Evolutionary conservation across 106 monocot genomes (phyloP).

Genomic region (Iris macrosiphon): DNA sequence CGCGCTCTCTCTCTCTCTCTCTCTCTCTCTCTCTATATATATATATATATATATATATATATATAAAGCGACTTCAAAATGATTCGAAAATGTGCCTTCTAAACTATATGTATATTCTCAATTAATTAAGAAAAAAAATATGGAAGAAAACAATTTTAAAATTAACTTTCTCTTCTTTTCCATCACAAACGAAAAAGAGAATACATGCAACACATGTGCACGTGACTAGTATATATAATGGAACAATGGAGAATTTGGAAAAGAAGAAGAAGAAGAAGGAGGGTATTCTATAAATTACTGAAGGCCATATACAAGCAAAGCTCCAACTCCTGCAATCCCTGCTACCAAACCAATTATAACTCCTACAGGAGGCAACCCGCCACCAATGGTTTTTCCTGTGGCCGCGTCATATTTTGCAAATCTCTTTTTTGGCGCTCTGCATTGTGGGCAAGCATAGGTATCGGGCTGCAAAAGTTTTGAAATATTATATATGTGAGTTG

Average conservation of each 20-base stretch:
- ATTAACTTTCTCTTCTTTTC: too few relatives aligned
- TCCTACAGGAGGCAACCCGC: slow-evolving; percentile 67
- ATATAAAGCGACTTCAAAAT: too few relatives aligned
- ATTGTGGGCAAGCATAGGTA: slow-evolving; percentile 87
- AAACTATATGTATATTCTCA: too few relatives aligned
- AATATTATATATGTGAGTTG: not conserved
- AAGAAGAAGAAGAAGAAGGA: not conserved
- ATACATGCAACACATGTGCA: too few relatives aligned
- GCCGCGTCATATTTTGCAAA: slow-evolving; percentile 71
- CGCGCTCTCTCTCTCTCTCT: too few relatives aligned
- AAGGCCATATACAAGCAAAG: slow-evolving; percentile 86
- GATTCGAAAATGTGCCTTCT: too few relatives aligned
- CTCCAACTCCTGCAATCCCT: slow-evolving; percentile 78
- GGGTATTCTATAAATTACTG: slow-evolving; percentile 32
- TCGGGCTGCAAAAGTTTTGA: slow-evolving; percentile 56
- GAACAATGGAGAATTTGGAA: not conserved
- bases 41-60: too few relatives aligned
- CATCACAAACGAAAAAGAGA: too few relatives aligned
- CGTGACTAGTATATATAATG: not conserved
- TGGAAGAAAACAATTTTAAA: too few relatives aligned
- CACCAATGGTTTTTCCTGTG: slow-evolving; percentile 76
- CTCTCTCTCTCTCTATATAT: too few relatives aligned
- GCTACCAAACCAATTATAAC: slow-evolving; percentile 70
- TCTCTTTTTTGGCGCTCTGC: slow-evolving; percentile 86
- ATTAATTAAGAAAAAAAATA: too few relatives aligned